phyloP scores from a whole-genome alignment of 352 stramenopile species.

The Phytopythium boreale region DNA sequence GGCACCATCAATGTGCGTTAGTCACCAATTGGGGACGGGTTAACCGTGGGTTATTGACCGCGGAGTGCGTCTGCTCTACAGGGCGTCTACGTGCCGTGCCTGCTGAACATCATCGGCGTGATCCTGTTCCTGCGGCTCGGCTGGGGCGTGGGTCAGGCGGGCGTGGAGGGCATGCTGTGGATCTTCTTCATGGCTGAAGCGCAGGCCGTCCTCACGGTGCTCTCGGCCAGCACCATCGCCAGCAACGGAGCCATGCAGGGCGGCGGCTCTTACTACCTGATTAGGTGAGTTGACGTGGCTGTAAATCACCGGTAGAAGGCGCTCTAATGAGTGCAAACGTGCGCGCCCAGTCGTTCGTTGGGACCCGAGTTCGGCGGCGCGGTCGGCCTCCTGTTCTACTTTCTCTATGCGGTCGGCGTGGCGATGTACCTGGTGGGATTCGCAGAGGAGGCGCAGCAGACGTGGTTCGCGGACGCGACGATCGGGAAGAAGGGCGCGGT shows the following conservation, averaged over 20 bases:
- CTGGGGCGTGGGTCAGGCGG: slow-evolving; percentile 83
- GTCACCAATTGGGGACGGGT: no score
- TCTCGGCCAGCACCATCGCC: slow-evolving; percentile 79
- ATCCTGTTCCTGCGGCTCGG: slow-evolving; percentile 88
- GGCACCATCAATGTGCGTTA: slow-evolving; percentile 37
- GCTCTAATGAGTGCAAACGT: background rate
- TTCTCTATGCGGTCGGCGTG: slow-evolving; percentile 66
- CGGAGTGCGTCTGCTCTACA: slow-evolving; percentile 3
- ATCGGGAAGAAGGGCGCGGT: slow-evolving; percentile 41
- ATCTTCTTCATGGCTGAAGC: slow-evolving; percentile 70
- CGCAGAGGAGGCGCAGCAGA: slow-evolving; percentile 61
- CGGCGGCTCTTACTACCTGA: slow-evolving; percentile 61
- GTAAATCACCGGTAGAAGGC: background rate
- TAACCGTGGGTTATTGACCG: background rate
- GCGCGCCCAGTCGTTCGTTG: slow-evolving; percentile 47
- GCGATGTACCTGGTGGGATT: slow-evolving; percentile 83
- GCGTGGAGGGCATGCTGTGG: slow-evolving; percentile 61
- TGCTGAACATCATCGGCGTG: slow-evolving; percentile 90
- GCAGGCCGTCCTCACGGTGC: slow-evolving; percentile 69
- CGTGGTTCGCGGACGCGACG: slow-evolving; percentile 35
- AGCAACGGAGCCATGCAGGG: slow-evolving; percentile 85
- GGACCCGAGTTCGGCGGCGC: slow-evolving; percentile 87
- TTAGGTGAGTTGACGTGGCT: slow-evolving; percentile 18
- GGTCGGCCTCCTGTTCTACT: slow-evolving; percentile 90
- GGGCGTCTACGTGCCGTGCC: slow-evolving; percentile 86